phyloP scores from a whole-genome alignment of 352 stramenopile species.

The Pythium phragmiticola region DNA sequence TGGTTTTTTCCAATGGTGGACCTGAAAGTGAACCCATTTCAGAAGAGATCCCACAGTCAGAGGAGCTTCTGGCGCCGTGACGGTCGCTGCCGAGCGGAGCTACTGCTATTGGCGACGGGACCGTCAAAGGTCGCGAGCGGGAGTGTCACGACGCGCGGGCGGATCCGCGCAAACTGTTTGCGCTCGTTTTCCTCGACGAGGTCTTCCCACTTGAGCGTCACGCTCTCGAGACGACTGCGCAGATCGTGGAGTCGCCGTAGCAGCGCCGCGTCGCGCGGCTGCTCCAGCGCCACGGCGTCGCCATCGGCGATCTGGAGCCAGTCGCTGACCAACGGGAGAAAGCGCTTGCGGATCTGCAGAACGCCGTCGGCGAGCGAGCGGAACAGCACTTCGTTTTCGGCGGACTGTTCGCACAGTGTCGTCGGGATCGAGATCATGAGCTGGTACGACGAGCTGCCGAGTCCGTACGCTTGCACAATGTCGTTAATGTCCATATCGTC shows the following conservation, averaged over 20 bases:
- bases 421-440: constrained; percentile 70
- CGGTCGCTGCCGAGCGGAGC: background rate
- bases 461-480: constrained; percentile 73
- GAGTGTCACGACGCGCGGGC: constrained; percentile 31
- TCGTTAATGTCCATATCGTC: constrained; percentile 71
- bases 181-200: constrained; percentile 38
- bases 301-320: constrained; percentile 34
- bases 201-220: constrained; percentile 41
- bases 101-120: background rate
- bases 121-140: constrained; percentile 20
- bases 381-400: constrained; percentile 73
- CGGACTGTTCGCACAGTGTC: constrained; percentile 49
- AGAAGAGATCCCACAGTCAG: background rate
- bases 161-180: constrained; percentile 31
- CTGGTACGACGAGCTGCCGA: constrained; percentile 75
- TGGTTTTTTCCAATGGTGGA: background rate
- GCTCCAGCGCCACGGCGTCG: constrained; percentile 7
- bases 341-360: constrained; percentile 65
- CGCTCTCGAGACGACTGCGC: constrained; percentile 29
- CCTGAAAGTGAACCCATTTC: constrained; percentile 30
- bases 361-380: constrained; percentile 46
- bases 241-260: constrained; percentile 18
- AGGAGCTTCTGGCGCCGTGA: background rate
- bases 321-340: constrained; percentile 60
- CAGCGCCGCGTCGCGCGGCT: constrained; percentile 10